A percentile compares a stretch with the other conserved stretches of the same genome.
Evolutionary conservation across 495 filamentous ascomycete species (phyloP).

Genomic region (Aspergillus baeticus): DNA sequence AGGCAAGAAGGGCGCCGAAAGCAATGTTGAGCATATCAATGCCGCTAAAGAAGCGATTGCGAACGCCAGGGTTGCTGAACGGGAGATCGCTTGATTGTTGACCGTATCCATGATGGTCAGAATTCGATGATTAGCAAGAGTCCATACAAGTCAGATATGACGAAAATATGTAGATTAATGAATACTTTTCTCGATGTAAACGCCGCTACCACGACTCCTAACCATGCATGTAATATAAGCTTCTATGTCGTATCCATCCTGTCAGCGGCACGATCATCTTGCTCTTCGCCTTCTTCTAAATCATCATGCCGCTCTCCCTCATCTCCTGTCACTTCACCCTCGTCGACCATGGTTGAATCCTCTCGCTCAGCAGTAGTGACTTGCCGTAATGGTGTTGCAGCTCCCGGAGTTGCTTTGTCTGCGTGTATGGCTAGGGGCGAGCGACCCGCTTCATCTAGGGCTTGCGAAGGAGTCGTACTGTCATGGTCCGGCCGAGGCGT

Average conservation of each 20-base stretch:
- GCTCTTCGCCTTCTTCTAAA: conserved; percentile 48
- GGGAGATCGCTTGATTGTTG: conserved; percentile 35
- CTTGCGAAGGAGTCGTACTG: conserved; percentile 46
- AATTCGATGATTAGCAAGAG: conserved; percentile 1
- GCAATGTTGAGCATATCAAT: conserved; percentile 56
- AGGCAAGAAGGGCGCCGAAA: conserved; percentile 43
- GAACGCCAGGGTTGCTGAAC: conserved; percentile 52
- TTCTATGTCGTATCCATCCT: conserved; percentile 67
- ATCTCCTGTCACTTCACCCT: conserved; percentile 59
- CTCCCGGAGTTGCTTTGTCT: conserved; percentile 33
- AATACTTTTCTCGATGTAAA: conserved; percentile 20
- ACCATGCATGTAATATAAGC: conserved; percentile 23
- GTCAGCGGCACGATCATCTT: conserved; percentile 51
- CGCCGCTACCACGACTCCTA: conserved; percentile 34
- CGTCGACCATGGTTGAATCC: conserved; percentile 57
- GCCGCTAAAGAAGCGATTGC: conserved; percentile 58
- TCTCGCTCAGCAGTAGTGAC: conserved; percentile 42
- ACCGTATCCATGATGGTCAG: background rate
- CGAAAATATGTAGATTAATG: conserved; percentile 25
- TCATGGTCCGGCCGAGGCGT: conserved; percentile 66
- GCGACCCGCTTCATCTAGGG: conserved; percentile 44
- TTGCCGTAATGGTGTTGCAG: conserved; percentile 43
- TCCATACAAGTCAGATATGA: background rate
- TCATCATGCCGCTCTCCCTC: conserved; percentile 41
- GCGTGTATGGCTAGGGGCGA: conserved; percentile 30